Conservation (phyloP, 192 early-diverging fungal species). For the Pilobolus umbonatus region DNA sequence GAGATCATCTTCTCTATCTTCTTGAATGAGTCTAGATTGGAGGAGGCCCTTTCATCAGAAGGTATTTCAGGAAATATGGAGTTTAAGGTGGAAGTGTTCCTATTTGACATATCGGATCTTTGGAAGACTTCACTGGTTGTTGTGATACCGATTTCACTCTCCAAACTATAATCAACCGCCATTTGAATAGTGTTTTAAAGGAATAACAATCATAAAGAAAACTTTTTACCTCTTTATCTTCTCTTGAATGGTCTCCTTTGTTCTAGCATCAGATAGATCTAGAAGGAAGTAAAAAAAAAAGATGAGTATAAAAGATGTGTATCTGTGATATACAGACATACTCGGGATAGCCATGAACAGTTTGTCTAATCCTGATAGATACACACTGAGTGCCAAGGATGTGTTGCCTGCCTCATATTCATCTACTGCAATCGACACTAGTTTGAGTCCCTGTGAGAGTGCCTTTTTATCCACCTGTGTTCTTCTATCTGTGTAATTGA, state of each 20-base stretch:
- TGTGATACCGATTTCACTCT: neutral
- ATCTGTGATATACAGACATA: neutral
- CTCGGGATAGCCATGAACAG: neutral
- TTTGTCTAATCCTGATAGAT: neutral
- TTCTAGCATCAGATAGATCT: neutral
- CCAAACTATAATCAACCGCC: neutral
- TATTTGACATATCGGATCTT: neutral
- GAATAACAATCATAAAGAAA: neutral
- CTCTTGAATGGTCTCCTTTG: neutral
- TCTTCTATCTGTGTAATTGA: too few species aligned
- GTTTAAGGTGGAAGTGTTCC: too few species aligned
- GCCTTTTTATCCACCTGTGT: neutral
- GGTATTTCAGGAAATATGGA: neutral
- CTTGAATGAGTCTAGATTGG: neutral
- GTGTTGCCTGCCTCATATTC: neutral
- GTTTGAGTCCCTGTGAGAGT: neutral
- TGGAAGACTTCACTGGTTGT: neutral
- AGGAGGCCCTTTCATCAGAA: neutral
- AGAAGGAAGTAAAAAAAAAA: neutral
- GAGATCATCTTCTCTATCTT: neutral
- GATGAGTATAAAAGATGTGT: neutral
- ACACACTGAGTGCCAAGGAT: neutral
- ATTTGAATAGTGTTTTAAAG: neutral
- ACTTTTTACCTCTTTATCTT: neutral
- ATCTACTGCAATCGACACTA: neutral